Evolutionary conservation across 305 asterid genomes (phyloP).

Genomic region (Ilex paraguariensis): DNA sequence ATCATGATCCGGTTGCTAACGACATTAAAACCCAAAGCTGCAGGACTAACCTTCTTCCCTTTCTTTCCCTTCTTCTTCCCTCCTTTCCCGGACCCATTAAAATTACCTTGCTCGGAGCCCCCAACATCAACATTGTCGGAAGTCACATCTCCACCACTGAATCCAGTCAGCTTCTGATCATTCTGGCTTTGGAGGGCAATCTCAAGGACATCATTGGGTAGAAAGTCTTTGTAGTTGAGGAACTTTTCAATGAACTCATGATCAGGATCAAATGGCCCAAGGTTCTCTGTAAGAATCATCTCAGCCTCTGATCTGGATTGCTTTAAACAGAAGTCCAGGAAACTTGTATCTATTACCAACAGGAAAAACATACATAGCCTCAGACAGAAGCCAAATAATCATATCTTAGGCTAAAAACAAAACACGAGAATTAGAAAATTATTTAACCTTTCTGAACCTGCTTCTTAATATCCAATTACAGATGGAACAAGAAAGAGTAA

Average conservation of each 20-base stretch:
- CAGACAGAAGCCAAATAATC: background rate
- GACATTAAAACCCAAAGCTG: conserved; percentile 71
- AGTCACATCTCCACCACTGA: conserved; percentile 27
- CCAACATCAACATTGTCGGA: conserved; percentile 31
- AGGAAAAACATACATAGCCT: background rate
- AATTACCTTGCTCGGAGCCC: conserved; percentile 17
- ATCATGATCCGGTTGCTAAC: conserved; percentile 88
- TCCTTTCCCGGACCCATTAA: conserved; percentile 40
- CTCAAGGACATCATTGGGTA: conserved; percentile 61
- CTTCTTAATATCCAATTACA: too few species aligned
- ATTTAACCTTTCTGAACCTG: too few species aligned
- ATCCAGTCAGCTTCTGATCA: conserved; percentile 32
- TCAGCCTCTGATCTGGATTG: conserved; percentile 84
- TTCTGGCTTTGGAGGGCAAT: conserved; percentile 57
- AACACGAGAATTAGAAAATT: too few species aligned
- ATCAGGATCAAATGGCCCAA: conserved; percentile 70
- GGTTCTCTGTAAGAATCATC: conserved; percentile 59
- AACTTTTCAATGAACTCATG: conserved; percentile 75
- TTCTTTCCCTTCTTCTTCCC: conserved; percentile 65
- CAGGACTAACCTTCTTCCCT: conserved; percentile 70
- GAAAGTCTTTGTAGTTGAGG: conserved; percentile 66
- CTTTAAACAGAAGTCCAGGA: conserved; percentile 67
- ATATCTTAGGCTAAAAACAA: too few species aligned
- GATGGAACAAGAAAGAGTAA: too few species aligned
- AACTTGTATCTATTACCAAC: conserved; percentile 48